Evolutionary conservation across 495 filamentous ascomycete genomes (phyloP).

Genomic region (Stereocaulon alpinum): DNA sequence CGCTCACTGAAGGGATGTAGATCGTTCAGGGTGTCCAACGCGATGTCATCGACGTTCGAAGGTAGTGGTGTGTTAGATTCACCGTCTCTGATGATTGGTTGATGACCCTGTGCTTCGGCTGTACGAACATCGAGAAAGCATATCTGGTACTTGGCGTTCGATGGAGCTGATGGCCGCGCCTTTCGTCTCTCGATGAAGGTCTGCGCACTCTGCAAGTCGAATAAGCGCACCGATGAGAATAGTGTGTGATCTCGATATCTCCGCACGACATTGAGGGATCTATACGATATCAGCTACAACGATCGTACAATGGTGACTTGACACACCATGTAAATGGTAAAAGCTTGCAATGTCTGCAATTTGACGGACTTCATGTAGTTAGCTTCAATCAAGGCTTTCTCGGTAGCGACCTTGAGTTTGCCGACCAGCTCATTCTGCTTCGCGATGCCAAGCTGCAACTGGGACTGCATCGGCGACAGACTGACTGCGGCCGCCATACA

Average conservation of each 20-base stretch:
- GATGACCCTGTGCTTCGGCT: conserved; percentile 10
- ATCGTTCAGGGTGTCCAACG: background rate
- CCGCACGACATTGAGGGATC: conserved; percentile 12
- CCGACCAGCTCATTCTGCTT: conserved; percentile 10
- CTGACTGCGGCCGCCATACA: conserved; percentile 43
- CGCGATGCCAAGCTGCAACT: background rate
- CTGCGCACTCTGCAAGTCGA: conserved; percentile 8
- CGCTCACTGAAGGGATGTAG: background rate
- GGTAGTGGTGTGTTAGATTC: conserved; percentile 10
- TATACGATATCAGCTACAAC: background rate
- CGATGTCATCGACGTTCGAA: conserved; percentile 10
- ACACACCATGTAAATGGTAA: conserved; percentile 52
- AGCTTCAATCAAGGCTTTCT: conserved; percentile 10
- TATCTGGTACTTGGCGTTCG: conserved; percentile 12
- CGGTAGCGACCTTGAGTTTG: conserved; percentile 12
- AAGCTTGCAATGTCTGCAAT: conserved; percentile 16
- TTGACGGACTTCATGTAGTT: conserved; percentile 8
- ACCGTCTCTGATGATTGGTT: background rate
- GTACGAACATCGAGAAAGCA: conserved; percentile 16
- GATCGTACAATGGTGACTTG: background rate
- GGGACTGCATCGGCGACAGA: conserved; percentile 1
- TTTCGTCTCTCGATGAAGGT: conserved; percentile 6
- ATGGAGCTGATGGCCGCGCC: background rate
- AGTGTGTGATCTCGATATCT: conserved; percentile 11
- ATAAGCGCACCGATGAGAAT: conserved; percentile 8